Base-by-base conservation (phyloP, 2,329 filamentous ascomycete species). In the Aspergillus pseudoviridinutans region DNA sequence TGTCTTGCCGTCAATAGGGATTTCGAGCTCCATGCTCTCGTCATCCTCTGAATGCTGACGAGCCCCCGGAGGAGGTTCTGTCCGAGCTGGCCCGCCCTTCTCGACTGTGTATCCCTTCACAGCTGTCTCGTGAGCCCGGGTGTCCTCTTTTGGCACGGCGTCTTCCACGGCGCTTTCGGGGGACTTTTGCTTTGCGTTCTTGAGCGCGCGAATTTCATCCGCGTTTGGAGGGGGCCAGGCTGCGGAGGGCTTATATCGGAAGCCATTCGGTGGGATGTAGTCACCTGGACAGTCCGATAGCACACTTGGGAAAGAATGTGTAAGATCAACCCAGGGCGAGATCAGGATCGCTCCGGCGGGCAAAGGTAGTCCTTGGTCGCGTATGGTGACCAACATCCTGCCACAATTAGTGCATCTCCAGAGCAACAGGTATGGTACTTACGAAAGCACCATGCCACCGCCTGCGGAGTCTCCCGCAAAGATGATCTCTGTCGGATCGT, bases 291-390 rank as follows among this genome's bases (percentile, higher is more conserved):
- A 86, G 44, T 91, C 85, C 4, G 80, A 84, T 2, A 85, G 83
- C n/a, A 96, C 83, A 63, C 92, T 97, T 0, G 94, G 94, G 62
- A 97, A 97, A 0, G 92, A 97, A 71, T 97, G 93, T 0, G 91
- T 96, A 54, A 97, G 78, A 71, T 99, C 94, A 8, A 93, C 92
- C 94, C 94, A 99, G 0, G 94, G 94, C 51, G 91, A 96, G 53
- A 97, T 90, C 44, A 97, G 79, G 49, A 97, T 87, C 4, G 89
- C 92, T 1, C 94, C 94, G 1, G 94, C 92, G 0, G 94, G 94
- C 27, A 97, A 74, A 5, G 93, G 89, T 14, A 96, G 79, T 0
- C 87, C 88, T 70, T 89, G 88, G 68, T 97, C 92, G 61, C 94
- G 86, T 60, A 97, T 74, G 2, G 86, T 84, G 29, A 95, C 88